Evolutionary conservation across 2,329 filamentous ascomycete species (phyloP), one percentile per base, ranked within the genome.

Genomic region (Fusarium setosum): DNA sequence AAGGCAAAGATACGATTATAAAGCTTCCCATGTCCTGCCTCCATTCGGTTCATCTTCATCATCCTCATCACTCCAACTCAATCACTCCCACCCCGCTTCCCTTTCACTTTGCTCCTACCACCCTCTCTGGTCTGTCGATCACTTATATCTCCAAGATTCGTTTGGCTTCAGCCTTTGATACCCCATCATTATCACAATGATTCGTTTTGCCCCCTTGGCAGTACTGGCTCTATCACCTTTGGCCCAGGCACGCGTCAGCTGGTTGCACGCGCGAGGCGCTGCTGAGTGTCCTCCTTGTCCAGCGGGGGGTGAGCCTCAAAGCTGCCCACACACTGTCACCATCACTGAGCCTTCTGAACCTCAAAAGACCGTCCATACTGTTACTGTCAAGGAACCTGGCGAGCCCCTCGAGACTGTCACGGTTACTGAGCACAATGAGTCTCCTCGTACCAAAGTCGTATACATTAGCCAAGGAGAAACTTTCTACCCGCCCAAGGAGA

Each of bases 231-330:
- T 73, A 34, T 65, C 69, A 17, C 56, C 71, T 35, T 20, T 73
- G n/a, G 65, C 64, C 7, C 65, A 75, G 17, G 76, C 75, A 40
- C 69, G 65, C 15, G 63, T 72, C 31, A 62, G 64, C 26, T 63
- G 65, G 29, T 47, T 72, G 17, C 55, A 63, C 9, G 35, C 65
- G 21, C 69, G 67, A 44, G 60, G 58, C 13, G 53, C 64, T 15
- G 53, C 50, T n/a, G 56, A 73, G 44, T 77, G 73, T 48, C 76
- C 74, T 38, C 71, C 76, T 31, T 79, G 76, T 21, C 56, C 70
- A 6, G 47, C 55, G 10, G 38, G 70, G 17, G 62, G 61, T 20
- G 60, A 53, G 12, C 24, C 62, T 20, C 54, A 45, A 9, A 54
- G 61, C n/a, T 65, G 44, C 12, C 31, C 40, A 9, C 56, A 59